Evolutionary conservation across 345 rosid species (phyloP).

Genomic region (Lagerstroemia speciosa): DNA sequence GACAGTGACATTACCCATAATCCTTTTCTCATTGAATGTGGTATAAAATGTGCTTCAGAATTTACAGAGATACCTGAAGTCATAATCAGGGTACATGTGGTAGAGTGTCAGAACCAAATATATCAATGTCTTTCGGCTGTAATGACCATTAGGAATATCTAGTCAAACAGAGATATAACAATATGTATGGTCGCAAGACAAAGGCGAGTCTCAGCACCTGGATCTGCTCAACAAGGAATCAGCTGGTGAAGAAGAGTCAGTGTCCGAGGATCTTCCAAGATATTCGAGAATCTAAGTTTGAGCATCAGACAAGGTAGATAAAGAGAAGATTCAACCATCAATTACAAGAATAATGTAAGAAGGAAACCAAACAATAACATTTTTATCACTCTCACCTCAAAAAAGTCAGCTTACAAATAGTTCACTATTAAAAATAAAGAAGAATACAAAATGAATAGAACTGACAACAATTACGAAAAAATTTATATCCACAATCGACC

Average conservation of each 20-base stretch:
- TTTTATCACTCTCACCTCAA: background rate
- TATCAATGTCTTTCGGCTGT: conserved; percentile 94
- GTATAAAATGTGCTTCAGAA: conserved; percentile 6
- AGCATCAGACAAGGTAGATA: background rate
- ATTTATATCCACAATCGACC: conserved; percentile 38
- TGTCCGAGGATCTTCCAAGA: conserved; percentile 73
- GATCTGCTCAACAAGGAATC: conserved; percentile 81
- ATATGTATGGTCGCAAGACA: background rate
- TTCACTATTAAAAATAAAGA: background rate
- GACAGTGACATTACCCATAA: conserved; percentile 98
- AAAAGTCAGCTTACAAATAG: background rate
- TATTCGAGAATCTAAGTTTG: conserved; percentile 67
- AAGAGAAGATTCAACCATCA: background rate
- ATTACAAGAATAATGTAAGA: background rate
- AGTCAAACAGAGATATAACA: conserved; percentile 16
- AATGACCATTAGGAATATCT: conserved; percentile 19
- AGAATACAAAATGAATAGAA: background rate
- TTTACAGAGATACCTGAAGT: conserved; percentile 72
- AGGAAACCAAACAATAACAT: background rate
- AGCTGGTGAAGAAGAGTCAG: conserved; percentile 68
- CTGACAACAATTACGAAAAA: background rate
- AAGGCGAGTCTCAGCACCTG: conserved; percentile 37
- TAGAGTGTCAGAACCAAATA: conserved; percentile 86
- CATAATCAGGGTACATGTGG: conserved; percentile 92
- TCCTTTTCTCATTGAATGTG: conserved; percentile 35